phyloP scores from a whole-genome alignment of 225 moss, liverwort and hornwort species.

The Marchantia polymorpha region DNA sequence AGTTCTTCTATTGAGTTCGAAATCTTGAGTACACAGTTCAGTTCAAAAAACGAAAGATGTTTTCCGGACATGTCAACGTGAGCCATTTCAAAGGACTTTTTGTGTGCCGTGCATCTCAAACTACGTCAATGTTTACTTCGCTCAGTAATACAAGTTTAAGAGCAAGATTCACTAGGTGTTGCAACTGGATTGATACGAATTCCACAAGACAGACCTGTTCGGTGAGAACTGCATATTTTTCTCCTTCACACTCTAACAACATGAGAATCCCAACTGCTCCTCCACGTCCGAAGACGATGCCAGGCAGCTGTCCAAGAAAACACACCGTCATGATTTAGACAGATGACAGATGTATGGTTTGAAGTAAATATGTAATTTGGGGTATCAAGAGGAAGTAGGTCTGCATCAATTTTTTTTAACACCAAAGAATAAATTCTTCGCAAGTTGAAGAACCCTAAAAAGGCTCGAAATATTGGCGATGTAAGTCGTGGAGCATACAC shows the following conservation, averaged over 20 bases:
- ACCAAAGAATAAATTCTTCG: neutral
- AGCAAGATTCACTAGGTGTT: neutral
- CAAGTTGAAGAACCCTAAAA: neutral
- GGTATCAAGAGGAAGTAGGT: too few relatives aligned
- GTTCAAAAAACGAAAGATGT: neutral
- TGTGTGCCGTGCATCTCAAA: neutral
- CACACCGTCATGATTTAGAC: neutral
- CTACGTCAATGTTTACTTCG: neutral
- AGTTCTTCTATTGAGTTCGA: neutral
- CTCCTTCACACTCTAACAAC: constrained; percentile 73
- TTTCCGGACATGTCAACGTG: neutral
- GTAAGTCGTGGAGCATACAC: neutral
- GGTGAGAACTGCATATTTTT: constrained; percentile 80
- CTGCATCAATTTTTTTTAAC: too few relatives aligned
- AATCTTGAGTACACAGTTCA: neutral
- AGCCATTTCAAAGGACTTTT: neutral
- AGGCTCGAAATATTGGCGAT: neutral
- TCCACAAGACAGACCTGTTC: constrained; percentile 53
- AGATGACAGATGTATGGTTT: neutral
- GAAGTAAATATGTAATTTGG: too few relatives aligned
- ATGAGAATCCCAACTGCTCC: constrained; percentile 87
- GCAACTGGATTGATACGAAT: neutral
- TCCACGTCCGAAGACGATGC: constrained; percentile 87
- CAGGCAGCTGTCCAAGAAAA: constrained; percentile 59
- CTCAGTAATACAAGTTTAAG: neutral